phyloP scores from a whole-genome alignment of 1,284 basidiomycete species.

The Entoloma clypeatum region DNA sequence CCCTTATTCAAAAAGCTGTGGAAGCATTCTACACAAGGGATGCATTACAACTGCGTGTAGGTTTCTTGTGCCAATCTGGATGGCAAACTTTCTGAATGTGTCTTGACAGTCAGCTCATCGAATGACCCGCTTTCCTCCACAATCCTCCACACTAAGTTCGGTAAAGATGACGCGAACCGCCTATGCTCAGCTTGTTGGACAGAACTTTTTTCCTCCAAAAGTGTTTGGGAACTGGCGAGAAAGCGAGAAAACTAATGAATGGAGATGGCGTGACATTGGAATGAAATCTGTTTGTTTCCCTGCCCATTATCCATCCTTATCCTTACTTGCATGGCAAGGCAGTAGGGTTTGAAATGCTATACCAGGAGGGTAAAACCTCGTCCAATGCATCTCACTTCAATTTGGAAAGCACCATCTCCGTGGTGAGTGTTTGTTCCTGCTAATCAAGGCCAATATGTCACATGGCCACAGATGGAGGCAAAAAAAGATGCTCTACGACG shows the following conservation, averaged over 20 bases:
- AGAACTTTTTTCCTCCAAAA: conserved; percentile 90
- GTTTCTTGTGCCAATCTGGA: conserved; percentile 22
- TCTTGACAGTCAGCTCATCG: conserved; percentile 67
- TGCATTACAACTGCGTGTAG: conserved; percentile 79
- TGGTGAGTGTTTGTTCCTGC: conserved; percentile 37
- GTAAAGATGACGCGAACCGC: conserved; percentile 83
- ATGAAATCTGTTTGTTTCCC: conserved; percentile 76
- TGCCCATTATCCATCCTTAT: not conserved
- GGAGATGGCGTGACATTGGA: conserved; percentile 78
- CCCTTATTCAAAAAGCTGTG: conserved; percentile 79
- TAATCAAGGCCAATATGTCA: not conserved
- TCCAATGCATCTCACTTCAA: conserved; percentile 34
- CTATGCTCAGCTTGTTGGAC: conserved; percentile 88
- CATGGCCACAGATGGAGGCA: conserved; percentile 46
- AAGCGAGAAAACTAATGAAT: conserved; percentile 56
- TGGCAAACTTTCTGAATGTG: not conserved
- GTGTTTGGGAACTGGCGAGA: conserved; percentile 79
- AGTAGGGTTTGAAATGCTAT: conserved; percentile 94
- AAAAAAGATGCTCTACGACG: conserved; percentile 62
- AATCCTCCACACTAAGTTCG: conserved; percentile 52
- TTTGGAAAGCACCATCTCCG: conserved; percentile 38
- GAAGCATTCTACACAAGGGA: conserved; percentile 94
- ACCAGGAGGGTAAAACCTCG: conserved; percentile 70
- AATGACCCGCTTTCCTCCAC: conserved; percentile 85
- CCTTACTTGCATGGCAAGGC: conserved; percentile 45